These are phyloP conservation scores for Hemerocallis citrina DNA, from an alignment of 106 monocot species.

Conservation along the genomic window DNA sequence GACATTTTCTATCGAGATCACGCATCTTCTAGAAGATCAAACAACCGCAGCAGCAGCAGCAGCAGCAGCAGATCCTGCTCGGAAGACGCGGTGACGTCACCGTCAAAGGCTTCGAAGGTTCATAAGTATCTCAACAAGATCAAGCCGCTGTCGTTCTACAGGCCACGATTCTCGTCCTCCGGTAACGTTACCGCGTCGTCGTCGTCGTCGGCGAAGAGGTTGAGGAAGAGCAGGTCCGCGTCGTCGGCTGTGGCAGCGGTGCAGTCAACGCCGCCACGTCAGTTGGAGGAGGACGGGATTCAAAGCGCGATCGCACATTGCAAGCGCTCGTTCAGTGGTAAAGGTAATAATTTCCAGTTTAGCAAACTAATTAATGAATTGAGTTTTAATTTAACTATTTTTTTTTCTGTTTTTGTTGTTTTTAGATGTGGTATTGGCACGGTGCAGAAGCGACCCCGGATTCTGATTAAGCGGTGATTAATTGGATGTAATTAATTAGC, in stretches of 20 bases:
- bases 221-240: conserved; percentile 21
- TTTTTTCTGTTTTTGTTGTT: too few species aligned
- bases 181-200: neutral
- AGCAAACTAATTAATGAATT: too few species aligned
- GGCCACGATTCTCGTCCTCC: conserved; percentile 1
- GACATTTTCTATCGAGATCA: neutral
- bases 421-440: too few species aligned
- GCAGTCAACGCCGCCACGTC: conserved; percentile 5
- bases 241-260: conserved; percentile 10
- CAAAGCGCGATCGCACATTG: conserved; percentile 25
- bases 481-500: too few species aligned
- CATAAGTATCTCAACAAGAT: conserved; percentile 45
- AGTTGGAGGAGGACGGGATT: conserved; percentile 18
- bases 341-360: too few species aligned
- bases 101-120: conserved; percentile 23
- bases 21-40: neutral
- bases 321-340: conserved; percentile 23
- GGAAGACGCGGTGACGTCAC: neutral
- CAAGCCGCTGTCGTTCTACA: conserved; percentile 37
- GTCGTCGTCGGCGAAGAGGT: neutral
- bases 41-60: too few species aligned
- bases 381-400: too few species aligned
- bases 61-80: neutral
- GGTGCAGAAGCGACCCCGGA: too few species aligned
- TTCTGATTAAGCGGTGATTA: too few species aligned